Base-by-base conservation (phyloP, 192 early-diverging fungal species). In the Coemansia sp. region DNA sequence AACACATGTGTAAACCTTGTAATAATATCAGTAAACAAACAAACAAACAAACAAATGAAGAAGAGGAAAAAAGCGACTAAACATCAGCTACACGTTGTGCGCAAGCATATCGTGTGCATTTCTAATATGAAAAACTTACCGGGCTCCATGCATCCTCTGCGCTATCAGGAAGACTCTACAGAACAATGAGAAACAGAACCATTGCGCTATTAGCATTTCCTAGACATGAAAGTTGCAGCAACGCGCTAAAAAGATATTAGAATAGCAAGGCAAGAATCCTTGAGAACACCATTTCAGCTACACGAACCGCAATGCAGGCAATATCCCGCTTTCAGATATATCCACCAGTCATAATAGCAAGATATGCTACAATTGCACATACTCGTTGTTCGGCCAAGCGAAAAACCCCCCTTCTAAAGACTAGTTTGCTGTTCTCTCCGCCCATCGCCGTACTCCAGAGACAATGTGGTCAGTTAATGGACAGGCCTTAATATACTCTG, bases 351-450 rank as follows among this genome's bases (percentile, higher is more conserved):
- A 32, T 32, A 32, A 32, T 32, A 32, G 32, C 32, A 32, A 32
- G 32, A 1, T 4, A 32, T 32, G 32, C 32, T 32, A 32, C 32
- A 7, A 50, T 5, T 54, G 21, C 13, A 60, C 83, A 48, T 92
- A 92, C 91, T 68, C 87, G 81, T 73, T 92, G 88, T 75, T 96
- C 90, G 60, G 89, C 91, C 37, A 97, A 82, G 53, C 88, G 85
- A 67, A 95, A 95, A 38, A 95, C 94, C 61, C 88, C 87, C 81
- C 94, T 93, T 57, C 93, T 86, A 73, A 96, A 96, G 23, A 90
- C 89, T 49, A 95, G 76, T 76, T 96, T 96, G 69, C 88, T 90
- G 73, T 96, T 93, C 16, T 92, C 87, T 38, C 90, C 92, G 16
- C 94, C 94, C 93, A 95, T 96, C 75, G 23, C 52, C 26, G 23